These are phyloP conservation scores for Scenedesmus sp. DNA, from an alignment of 163 green algal genomes.

Conservation along the genomic window DNA sequence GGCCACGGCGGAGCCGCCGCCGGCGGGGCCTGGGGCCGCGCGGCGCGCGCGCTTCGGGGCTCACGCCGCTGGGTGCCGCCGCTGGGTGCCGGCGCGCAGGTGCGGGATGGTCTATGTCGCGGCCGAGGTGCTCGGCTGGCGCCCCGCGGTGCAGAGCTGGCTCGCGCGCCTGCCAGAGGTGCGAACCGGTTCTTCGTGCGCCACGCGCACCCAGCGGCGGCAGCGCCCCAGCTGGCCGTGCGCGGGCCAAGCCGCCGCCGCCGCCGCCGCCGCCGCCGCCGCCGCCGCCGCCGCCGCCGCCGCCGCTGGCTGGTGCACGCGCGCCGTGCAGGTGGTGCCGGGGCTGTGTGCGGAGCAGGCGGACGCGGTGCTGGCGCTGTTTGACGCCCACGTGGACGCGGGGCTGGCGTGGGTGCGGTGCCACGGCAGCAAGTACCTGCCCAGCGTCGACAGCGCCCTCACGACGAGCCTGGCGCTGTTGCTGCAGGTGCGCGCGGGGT, in stretches of 20 bases:
- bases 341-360: neutral
- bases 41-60: no score
- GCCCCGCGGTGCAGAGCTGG: conserved; percentile 75
- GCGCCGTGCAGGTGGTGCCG: conserved; percentile 21
- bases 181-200: neutral
- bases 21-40: no score
- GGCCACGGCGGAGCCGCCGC: no score
- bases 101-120: conserved; percentile 89
- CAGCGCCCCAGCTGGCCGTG: no score
- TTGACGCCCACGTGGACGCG: conserved; percentile 67
- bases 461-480: conserved; percentile 64
- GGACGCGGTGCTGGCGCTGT: conserved; percentile 49
- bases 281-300: neutral
- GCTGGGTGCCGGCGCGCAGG: no score
- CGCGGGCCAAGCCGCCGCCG: no score
- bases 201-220: neutral
- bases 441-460: conserved; percentile 80
- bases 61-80: no score
- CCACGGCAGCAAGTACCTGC: conserved; percentile 72
- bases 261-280: no score
- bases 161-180: conserved; percentile 46
- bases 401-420: conserved; percentile 67
- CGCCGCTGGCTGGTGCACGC: neutral
- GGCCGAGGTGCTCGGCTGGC: conserved; percentile 79
- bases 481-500: conserved; percentile 47